phyloP scores from a whole-genome alignment of 2,329 filamentous ascomycete species.

The Cladosporium sp. region DNA sequence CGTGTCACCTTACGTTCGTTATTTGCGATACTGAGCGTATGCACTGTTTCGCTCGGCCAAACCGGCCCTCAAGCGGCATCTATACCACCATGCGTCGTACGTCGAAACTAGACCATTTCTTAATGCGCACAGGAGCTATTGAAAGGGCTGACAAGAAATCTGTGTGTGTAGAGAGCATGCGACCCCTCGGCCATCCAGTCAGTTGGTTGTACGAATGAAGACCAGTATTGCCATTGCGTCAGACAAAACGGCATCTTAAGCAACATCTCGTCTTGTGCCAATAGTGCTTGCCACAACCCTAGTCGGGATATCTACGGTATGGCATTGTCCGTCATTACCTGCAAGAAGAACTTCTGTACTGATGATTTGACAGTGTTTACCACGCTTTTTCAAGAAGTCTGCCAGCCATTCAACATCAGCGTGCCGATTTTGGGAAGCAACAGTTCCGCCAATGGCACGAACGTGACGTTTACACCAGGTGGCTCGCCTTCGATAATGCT shows the following conservation, averaged over 20 bases:
- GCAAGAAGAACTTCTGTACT: not conserved
- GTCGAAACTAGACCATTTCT: not conserved
- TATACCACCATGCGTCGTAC: constrained; percentile 17
- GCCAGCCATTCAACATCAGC: constrained; percentile 17
- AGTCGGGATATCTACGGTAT: constrained; percentile 17
- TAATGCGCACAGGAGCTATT: not conserved
- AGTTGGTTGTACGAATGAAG: constrained; percentile 19
- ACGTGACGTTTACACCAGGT: constrained; percentile 1
- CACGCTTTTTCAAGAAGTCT: constrained; percentile 18
- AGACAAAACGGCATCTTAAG: constrained; percentile 16
- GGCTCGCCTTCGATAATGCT: no score
- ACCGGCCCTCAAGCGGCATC: constrained; percentile 16
- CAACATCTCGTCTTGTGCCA: constrained; percentile 18
- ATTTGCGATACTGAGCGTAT: not conserved
- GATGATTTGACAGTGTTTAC: constrained; percentile 13
- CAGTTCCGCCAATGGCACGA: constrained; percentile 14
- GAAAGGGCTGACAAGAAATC: not conserved
- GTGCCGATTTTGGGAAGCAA: constrained; percentile 18
- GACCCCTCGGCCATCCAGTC: constrained; percentile 20
- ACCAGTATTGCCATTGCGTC: constrained; percentile 20
- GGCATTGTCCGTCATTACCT: not conserved
- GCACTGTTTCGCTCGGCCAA: constrained; percentile 10
- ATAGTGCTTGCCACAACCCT: constrained; percentile 14
- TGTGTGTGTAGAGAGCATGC: constrained; percentile 14
- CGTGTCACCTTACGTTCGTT: not conserved